Base-by-base conservation (phyloP, 2,329 filamentous ascomycete species). In the Sporothrix curviconia region DNA sequence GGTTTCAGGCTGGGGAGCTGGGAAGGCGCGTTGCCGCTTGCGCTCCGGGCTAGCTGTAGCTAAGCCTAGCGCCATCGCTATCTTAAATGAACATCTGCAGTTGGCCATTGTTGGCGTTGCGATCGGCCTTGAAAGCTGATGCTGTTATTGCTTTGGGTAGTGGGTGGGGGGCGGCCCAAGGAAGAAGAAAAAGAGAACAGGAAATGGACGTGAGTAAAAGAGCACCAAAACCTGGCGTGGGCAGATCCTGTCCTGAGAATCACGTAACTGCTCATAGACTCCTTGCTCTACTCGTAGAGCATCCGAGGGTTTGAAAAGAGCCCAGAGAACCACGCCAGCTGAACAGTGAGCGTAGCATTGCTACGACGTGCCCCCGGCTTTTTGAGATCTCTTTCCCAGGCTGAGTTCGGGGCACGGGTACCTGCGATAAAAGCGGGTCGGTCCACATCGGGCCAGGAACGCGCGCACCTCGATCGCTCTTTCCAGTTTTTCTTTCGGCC, bases 71-170 rank as follows among this genome's bases (percentile, higher is more conserved):
- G 44, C 43, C 50, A 55, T 55, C 49, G 50, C 56, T 43, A 49
- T 58, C 42, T 59, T 39, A 59, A 59, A 59, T 56, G 52, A 56
- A 43, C 37, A 52, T 52, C 55, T 51, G 55, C 47, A 37, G 22
- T 22, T 37, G 28, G 32, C 34, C 32, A 34, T 3, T 39, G 32
- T 7, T 44, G 17, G 46, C 19, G 14, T 28, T 7, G 32, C 36
- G 46, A 51, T 44, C 46, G 28, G 25, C 39, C 40, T 25, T 44
- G 17, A 12, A 44, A n/a, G 17, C 39, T 39, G 44, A 57, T 15
- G 39, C n/a, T 57, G 47, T 52, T 49, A 57, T 57, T 57, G 30
- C 44, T 37, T 32, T 56, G 47, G 40, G 19, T 19, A 36, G 40
- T 46, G 50, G 30, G 32, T 42, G 39, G 28, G 17, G 28, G n/a